Evolutionary conservation across 352 stramenopile genomes (phyloP).

Genomic region (Elongisporangium prolatum): DNA sequence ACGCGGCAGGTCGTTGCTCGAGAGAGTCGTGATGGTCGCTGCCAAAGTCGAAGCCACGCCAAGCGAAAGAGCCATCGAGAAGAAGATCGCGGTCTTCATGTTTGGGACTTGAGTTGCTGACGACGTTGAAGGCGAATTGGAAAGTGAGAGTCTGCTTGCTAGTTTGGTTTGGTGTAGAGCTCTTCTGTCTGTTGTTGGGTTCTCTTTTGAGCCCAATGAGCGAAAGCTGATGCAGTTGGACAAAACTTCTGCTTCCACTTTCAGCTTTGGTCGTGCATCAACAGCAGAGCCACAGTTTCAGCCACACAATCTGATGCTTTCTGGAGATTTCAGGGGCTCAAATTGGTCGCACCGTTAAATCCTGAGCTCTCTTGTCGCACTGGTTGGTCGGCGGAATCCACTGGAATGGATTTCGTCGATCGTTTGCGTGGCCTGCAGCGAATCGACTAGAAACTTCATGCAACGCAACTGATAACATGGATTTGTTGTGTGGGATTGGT

Average conservation of each 20-base stretch:
- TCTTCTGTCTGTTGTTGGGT: neutral
- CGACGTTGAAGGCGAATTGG: neutral
- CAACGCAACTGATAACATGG: neutral
- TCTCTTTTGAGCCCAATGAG: neutral
- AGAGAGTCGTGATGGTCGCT: slow-evolving; percentile 17
- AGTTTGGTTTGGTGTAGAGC: neutral
- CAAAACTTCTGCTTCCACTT: neutral
- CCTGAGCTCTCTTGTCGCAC: too few species aligned
- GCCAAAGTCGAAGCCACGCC: slow-evolving; percentile 6
- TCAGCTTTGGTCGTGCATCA: neutral
- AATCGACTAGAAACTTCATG: neutral
- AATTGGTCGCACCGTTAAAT: neutral
- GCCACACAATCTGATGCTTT: neutral
- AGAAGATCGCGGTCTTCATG: neutral
- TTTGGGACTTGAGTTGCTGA: neutral
- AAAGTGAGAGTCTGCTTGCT: neutral
- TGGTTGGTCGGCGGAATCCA: neutral
- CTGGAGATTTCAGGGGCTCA: neutral
- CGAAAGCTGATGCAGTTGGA: neutral
- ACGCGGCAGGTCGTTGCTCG: slow-evolving; percentile 9
- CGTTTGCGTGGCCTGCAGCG: neutral
- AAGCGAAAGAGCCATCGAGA: neutral
- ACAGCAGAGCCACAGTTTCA: neutral
- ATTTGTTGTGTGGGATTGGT: too few species aligned
- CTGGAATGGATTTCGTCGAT: too few species aligned